Conservation (phyloP, 768 basidiomycete genomes). For the Rhizopogon sp. region DNA sequence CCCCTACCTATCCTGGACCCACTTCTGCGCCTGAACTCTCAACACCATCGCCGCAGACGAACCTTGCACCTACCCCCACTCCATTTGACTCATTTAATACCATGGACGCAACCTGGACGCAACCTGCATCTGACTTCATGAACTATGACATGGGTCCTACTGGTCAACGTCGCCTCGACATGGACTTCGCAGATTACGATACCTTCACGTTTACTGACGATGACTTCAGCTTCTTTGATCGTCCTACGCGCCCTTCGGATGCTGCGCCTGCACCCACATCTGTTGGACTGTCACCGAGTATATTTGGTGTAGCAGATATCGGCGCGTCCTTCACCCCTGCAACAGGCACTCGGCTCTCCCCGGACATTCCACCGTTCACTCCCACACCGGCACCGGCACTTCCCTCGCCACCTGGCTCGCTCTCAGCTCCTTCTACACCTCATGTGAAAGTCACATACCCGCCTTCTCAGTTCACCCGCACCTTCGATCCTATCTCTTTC, state of each 20-base stretch:
- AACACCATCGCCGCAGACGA: slow-evolving; percentile 2
- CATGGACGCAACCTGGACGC: slow-evolving; percentile 37
- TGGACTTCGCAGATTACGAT: slow-evolving; percentile 46
- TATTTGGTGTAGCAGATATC: slow-evolving; percentile 25
- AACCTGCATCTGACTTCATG: slow-evolving; percentile 31
- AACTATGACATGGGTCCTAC: slow-evolving; percentile 31
- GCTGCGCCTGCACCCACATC: slow-evolving; percentile 25
- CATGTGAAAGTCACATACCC: slow-evolving; percentile 39
- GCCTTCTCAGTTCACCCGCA: slow-evolving; percentile 17
- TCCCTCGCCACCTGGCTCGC: slow-evolving; percentile 40
- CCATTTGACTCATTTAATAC: slow-evolving; percentile 41
- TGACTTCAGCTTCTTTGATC: slow-evolving; percentile 86
- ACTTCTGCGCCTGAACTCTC: slow-evolving; percentile 13
- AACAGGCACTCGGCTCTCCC: slow-evolving; percentile 25
- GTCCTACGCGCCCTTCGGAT: slow-evolving; percentile 32
- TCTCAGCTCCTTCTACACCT: slow-evolving; percentile 49
- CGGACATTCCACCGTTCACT: slow-evolving; percentile 16
- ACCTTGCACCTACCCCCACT: slow-evolving; percentile 11
- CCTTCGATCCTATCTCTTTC: slow-evolving; percentile 75
- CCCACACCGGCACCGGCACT: slow-evolving; percentile 42
- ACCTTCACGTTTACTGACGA: slow-evolving; percentile 68
- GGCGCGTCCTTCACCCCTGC: slow-evolving; percentile 16
- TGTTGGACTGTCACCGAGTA: slow-evolving; percentile 28
- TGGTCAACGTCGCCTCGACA: slow-evolving; percentile 19
- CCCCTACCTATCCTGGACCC: slow-evolving; percentile 9